phyloP scores from a whole-genome alignment of 768 basidiomycete genomes.

The Pisolithus sp. region DNA sequence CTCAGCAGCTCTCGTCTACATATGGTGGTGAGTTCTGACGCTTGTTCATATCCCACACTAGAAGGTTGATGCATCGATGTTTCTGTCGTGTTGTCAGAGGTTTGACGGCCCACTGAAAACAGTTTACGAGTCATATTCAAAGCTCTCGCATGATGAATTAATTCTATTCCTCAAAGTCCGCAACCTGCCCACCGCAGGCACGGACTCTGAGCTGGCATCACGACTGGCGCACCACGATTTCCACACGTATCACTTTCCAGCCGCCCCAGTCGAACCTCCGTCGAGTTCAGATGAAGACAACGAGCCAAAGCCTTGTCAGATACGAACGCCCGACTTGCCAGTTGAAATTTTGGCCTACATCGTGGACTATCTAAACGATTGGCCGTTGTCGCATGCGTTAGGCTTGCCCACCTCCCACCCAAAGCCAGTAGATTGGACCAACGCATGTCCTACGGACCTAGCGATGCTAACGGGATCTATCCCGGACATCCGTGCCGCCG shows the following conservation, averaged over 20 bases:
- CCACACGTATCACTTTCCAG: conserved; percentile 58
- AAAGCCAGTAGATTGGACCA: conserved; percentile 64
- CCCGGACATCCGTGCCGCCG: conserved; percentile 52
- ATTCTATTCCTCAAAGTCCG: conserved; percentile 70
- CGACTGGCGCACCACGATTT: conserved; percentile 72
- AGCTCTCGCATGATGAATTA: conserved; percentile 61
- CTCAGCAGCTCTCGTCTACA: conserved; percentile 3
- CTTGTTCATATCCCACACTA: conserved; percentile 10
- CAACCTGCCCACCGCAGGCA: conserved; percentile 59
- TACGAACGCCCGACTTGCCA: conserved; percentile 55
- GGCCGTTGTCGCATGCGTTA: conserved; percentile 77
- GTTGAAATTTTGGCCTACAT: conserved; percentile 73
- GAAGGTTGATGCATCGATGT: conserved; percentile 22
- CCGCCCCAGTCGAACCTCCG: conserved; percentile 22
- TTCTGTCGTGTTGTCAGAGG: conserved; percentile 7
- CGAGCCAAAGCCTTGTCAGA: conserved; percentile 23
- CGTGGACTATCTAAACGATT: conserved; percentile 73
- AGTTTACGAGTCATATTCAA: conserved; percentile 64
- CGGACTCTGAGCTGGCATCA: conserved; percentile 57
- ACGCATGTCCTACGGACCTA: conserved; percentile 61
- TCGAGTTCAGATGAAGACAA: conserved; percentile 16
- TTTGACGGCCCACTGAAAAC: conserved; percentile 30
- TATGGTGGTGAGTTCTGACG: conserved; percentile 36
- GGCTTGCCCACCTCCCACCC: conserved; percentile 65
- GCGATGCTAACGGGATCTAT: conserved; percentile 65